phyloP scores from a whole-genome alignment of 495 filamentous ascomycete genomes.

The Xylaria intraflava region DNA sequence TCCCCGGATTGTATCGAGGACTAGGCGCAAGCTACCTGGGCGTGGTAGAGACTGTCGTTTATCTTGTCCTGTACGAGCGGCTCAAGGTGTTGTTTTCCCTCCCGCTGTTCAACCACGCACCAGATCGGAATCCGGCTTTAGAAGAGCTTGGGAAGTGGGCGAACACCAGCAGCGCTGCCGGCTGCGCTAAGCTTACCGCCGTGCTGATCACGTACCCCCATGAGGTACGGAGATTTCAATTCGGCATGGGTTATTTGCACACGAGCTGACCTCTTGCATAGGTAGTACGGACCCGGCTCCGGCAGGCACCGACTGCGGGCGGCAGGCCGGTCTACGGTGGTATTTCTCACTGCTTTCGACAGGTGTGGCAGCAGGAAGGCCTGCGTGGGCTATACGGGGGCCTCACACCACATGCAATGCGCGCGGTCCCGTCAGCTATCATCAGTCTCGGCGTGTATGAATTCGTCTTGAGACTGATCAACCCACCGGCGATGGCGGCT shows the following conservation, averaged over 20 bases:
- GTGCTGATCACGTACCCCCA: constrained; percentile 54
- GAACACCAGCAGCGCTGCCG: constrained; percentile 45
- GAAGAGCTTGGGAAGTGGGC: constrained; percentile 12
- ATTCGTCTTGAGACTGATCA: neutral
- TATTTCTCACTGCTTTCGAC: constrained; percentile 45
- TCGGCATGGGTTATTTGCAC: neutral
- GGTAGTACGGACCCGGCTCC: constrained; percentile 45
- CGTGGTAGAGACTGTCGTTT: too few species aligned
- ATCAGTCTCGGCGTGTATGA: neutral
- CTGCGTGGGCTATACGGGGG: constrained; percentile 52
- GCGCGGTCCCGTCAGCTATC: constrained; percentile 11
- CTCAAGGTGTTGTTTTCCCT: too few species aligned
- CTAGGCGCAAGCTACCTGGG: too few species aligned
- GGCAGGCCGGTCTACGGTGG: constrained; percentile 4
- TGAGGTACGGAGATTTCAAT: constrained; percentile 30
- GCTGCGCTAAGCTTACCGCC: constrained; percentile 50
- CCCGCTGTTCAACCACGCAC: too few species aligned
- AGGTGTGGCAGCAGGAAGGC: constrained; percentile 51
- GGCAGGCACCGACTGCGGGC: constrained; percentile 47
- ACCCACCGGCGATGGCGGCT: neutral
- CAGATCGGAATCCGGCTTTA: too few species aligned
- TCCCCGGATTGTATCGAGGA: too few species aligned
- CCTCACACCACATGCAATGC: constrained; percentile 51
- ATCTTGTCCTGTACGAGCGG: too few species aligned
- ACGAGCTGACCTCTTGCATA: neutral